A percentile compares a stretch with the other conserved stretches of the same genome.
Evolutionary conservation across 2,329 filamentous ascomycete species (phyloP).

Genomic region (Chalaropsis ovoidea): DNA sequence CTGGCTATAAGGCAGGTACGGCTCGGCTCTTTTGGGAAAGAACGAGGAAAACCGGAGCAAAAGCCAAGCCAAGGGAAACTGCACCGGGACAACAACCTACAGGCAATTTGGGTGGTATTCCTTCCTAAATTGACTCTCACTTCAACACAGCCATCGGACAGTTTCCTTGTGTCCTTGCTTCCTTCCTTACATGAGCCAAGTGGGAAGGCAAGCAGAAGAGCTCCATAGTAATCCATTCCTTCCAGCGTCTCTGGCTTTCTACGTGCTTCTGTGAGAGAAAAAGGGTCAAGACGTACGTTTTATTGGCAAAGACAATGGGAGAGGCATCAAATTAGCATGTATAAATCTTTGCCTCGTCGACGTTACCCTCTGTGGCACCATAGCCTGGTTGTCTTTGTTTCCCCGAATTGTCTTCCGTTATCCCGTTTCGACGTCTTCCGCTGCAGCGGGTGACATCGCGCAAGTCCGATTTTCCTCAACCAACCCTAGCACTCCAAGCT

Average conservation of each 20-base stretch:
- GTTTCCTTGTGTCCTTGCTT: background rate
- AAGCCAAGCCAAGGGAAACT: background rate
- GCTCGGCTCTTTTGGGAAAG: background rate
- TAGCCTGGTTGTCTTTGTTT: background rate
- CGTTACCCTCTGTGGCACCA: background rate
- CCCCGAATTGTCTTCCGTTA: constrained; percentile 8
- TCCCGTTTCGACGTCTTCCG: constrained; percentile 5
- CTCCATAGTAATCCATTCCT: constrained; percentile 15
- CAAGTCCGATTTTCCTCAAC: background rate
- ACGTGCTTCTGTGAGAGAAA: background rate
- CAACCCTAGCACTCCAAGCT: background rate
- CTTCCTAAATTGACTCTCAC: background rate
- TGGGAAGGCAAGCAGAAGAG: background rate
- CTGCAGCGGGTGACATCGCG: constrained; percentile 2
- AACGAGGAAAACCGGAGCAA: constrained; percentile 17
- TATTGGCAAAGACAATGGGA: too few relatives aligned
- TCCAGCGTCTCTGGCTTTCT: constrained; percentile 6
- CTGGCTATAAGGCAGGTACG: constrained; percentile 5
- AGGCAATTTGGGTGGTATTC: background rate
- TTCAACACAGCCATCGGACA: background rate
- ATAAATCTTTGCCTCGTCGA: background rate
- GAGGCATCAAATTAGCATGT: too few relatives aligned
- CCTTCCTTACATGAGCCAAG: background rate
- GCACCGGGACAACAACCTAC: too few relatives aligned
- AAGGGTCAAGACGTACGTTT: background rate